Percentiles rank a stretch among this genome's conserved stretches.
Conservation (phyloP, 352 stramenopile genomes). For the Globisporangium acanthophoron region DNA sequence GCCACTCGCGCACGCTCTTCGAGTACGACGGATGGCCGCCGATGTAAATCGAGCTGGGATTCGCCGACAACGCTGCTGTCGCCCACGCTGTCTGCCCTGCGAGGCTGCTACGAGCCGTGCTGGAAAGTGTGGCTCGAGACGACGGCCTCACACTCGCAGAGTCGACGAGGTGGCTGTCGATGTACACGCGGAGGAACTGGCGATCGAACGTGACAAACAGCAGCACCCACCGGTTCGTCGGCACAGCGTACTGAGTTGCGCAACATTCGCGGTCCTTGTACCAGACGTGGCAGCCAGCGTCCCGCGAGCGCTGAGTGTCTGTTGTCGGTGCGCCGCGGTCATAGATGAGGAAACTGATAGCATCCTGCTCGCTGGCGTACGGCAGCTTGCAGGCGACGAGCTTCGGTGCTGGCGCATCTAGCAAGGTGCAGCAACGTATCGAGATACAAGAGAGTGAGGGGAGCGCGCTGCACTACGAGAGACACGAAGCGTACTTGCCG, state of each 20-base stretch:
- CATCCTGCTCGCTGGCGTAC: constrained; percentile 10
- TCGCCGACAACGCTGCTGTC: constrained; percentile 16
- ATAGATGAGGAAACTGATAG: constrained; percentile 40
- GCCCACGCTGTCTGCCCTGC: constrained; percentile 15
- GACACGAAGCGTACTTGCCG: background rate
- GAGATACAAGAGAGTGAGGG: background rate
- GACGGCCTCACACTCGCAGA: constrained; percentile 22
- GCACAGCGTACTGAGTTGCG: constrained; percentile 41
- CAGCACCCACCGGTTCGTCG: constrained; percentile 44
- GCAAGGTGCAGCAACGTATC: background rate
- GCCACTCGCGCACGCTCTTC: constrained; percentile 41
- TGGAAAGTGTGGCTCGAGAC: background rate
- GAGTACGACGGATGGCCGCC: constrained; percentile 48
- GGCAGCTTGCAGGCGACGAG: constrained; percentile 34
- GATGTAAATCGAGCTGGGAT: constrained; percentile 39
- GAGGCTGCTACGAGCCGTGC: constrained; percentile 3
- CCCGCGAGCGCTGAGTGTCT: constrained; percentile 12
- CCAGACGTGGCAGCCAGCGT: constrained; percentile 38
- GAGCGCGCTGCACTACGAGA: constrained; percentile 1
- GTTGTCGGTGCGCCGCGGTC: constrained; percentile 29
- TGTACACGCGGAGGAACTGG: constrained; percentile 36
- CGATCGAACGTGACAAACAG: constrained; percentile 45
- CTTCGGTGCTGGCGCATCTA: constrained; percentile 26
- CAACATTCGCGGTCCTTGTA: constrained; percentile 40
- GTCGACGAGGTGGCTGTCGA: constrained; percentile 42